Conservation (phyloP, 441 rosid species). For the Populus tomentosa region DNA sequence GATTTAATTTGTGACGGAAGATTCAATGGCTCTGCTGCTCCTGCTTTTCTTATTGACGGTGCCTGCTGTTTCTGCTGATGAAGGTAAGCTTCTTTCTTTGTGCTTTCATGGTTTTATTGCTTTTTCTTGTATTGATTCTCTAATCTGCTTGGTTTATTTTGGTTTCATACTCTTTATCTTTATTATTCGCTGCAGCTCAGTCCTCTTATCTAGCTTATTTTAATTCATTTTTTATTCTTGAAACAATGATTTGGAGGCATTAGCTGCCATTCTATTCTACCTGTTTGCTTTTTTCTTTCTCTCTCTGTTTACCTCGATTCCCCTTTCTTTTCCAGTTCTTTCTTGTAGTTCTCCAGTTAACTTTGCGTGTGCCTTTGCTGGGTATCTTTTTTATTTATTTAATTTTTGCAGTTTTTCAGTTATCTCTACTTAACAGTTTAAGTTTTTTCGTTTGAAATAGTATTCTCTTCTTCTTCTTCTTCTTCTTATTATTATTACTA, state of each 20-base stretch:
- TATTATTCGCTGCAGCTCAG: not conserved
- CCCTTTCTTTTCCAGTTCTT: not conserved
- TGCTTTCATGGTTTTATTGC: not conserved
- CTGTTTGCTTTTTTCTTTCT: not conserved
- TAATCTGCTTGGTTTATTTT: not conserved
- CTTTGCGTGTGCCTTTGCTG: not conserved
- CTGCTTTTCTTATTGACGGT: slow-evolving; percentile 44
- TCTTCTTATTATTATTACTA: not conserved
- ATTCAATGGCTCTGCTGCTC: slow-evolving; percentile 46
- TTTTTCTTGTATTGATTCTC: not conserved
- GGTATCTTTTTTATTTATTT: not conserved
- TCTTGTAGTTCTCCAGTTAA: not conserved
- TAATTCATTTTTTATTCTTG: not conserved
- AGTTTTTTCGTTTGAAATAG: too few species aligned
- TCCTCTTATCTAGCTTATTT: not conserved
- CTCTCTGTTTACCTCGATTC: not conserved
- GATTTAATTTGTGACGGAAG: not conserved
- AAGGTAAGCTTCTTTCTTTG: slow-evolving; percentile 43
- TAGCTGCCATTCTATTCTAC: not conserved
- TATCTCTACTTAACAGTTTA: too few species aligned
- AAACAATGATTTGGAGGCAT: not conserved
- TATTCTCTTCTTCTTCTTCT: too few species aligned
- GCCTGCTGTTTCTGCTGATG: slow-evolving; percentile 53
- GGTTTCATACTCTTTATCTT: not conserved
- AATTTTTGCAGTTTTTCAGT: too few species aligned